Percentiles rank a stretch among this genome's conserved stretches.
Evolutionary conservation across 2,329 filamentous ascomycete species (phyloP).

Genomic region (Calonectria ilicicola): DNA sequence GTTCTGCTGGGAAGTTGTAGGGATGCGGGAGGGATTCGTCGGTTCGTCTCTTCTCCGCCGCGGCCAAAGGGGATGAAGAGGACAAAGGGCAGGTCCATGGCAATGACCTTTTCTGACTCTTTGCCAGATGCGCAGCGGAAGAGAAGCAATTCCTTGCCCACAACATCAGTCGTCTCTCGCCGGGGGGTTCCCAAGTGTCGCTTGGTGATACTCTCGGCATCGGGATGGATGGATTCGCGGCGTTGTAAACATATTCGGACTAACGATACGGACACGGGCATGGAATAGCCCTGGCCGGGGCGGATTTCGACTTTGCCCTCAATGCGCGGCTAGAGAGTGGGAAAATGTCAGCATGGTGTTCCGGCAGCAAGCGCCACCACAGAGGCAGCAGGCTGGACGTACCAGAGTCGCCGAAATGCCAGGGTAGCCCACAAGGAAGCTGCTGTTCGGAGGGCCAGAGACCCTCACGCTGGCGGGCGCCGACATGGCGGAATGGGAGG

Average conservation of each 20-base stretch:
- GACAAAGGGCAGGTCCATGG: conserved; percentile 97
- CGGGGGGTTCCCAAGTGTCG: conserved; percentile 90
- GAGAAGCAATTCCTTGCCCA: conserved; percentile 94
- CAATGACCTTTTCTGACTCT: conserved; percentile 88
- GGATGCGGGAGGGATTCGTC: conserved; percentile 91
- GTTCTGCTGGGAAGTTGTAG: conserved; percentile 90
- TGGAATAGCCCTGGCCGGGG: conserved; percentile 85
- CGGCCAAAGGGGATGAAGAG: conserved; percentile 96
- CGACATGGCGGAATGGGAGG: conserved; percentile 37
- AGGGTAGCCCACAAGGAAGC: conserved; percentile 95
- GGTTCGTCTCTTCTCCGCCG: conserved; percentile 88
- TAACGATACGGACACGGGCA: conserved; percentile 89
- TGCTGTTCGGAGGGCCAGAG: conserved; percentile 96
- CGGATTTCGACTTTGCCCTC: conserved; percentile 98
- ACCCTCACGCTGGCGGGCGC: conserved; percentile 78
- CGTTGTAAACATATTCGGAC: conserved; percentile 95
- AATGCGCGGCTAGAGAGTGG: conserved; percentile 80
- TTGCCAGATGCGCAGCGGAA: conserved; percentile 87
- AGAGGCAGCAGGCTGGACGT: conserved; percentile 56
- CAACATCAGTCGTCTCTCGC: conserved; percentile 90
- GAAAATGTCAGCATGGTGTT: conserved; percentile 33
- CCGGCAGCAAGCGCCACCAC: conserved; percentile 19
- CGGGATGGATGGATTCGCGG: conserved; percentile 95
- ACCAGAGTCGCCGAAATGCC: conserved; percentile 98
- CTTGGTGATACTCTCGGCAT: conserved; percentile 93